These are phyloP conservation scores for Funneliformis geosporum DNA, from an alignment of 192 early-diverging fungal genomes.

Conservation along the genomic window DNA sequence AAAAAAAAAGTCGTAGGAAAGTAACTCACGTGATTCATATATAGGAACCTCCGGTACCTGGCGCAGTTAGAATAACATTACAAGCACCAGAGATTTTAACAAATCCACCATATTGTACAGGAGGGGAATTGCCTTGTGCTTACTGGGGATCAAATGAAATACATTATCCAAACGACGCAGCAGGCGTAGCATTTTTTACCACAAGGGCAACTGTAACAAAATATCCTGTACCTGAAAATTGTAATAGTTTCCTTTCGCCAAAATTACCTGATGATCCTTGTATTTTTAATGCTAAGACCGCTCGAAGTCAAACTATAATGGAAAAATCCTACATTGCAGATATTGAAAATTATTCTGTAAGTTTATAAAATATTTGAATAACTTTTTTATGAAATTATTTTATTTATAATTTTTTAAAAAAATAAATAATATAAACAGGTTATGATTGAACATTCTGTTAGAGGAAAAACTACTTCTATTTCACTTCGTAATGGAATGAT, in stretches of 20 bases:
- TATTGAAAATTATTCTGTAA: conserved; percentile 43
- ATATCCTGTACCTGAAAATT: conserved; percentile 33
- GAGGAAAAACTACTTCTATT: conserved; percentile 40
- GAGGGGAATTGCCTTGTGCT: not conserved
- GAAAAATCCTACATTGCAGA: conserved; percentile 40
- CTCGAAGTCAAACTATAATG: conserved; percentile 4
- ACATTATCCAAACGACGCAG: conserved; percentile 26
- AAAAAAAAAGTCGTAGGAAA: not conserved
- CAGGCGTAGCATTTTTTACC: conserved; percentile 40
- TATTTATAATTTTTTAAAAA: not conserved
- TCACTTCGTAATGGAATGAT: conserved; percentile 45
- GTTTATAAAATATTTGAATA: not conserved
- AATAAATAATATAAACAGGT: conserved; percentile 2
- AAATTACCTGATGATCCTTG: conserved; percentile 1
- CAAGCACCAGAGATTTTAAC: not conserved
- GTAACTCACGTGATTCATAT: not conserved
- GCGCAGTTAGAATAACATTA: conserved; percentile 28
- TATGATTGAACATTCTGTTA: conserved; percentile 49
- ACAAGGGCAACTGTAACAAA: conserved; percentile 37
- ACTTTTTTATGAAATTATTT: not conserved
- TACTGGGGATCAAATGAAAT: conserved; percentile 32
- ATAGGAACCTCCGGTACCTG: conserved; percentile 28
- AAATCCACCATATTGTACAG: conserved; percentile 8
- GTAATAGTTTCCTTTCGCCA: conserved; percentile 33
- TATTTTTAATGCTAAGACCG: conserved; percentile 32